These are phyloP conservation scores for Calonectria hawksworthii DNA, from an alignment of 2,329 filamentous ascomycete genomes.

Conservation along the genomic window DNA sequence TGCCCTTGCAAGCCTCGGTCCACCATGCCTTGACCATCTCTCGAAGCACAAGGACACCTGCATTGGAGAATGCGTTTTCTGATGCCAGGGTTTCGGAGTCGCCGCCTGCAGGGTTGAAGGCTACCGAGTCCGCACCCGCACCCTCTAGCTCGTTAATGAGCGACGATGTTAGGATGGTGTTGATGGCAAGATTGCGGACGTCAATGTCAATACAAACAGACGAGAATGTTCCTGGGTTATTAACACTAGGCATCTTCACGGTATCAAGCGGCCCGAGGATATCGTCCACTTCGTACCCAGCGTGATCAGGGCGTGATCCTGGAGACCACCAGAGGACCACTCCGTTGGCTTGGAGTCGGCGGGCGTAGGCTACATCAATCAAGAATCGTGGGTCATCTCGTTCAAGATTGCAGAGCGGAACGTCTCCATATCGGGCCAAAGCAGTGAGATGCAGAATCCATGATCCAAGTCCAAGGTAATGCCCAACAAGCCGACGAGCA, in stretches of 20 bases:
- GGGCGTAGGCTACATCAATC: constrained; percentile 95
- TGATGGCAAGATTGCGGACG: constrained; percentile 94
- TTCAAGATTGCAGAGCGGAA: constrained; percentile 95
- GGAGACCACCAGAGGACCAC: constrained; percentile 98
- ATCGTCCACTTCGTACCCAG: constrained; percentile 94
- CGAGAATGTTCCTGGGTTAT: constrained; percentile 93
- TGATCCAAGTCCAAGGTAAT: constrained; percentile 92
- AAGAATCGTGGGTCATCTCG: constrained; percentile 93
- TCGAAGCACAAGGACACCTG: constrained; percentile 88
- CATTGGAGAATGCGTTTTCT: constrained; percentile 93
- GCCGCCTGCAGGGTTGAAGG: constrained; percentile 75
- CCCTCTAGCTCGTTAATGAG: constrained; percentile 97
- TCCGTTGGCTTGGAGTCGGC: constrained; percentile 89
- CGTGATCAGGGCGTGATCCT: constrained; percentile 90
- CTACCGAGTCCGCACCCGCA: constrained; percentile 84
- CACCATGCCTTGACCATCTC: constrained; percentile 99
- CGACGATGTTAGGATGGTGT: constrained; percentile 96
- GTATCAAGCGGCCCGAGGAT: constrained; percentile 85
- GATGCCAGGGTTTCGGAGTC: constrained; percentile 75
- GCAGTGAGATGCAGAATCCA: constrained; percentile 93
- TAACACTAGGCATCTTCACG: constrained; percentile 92
- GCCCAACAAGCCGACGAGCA: constrained; percentile 85
- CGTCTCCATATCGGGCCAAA: constrained; percentile 90
- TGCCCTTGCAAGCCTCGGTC: constrained; percentile 91
- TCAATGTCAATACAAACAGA: constrained; percentile 97